phyloP scores from a whole-genome alignment of 345 rosid genomes.

The Clarkia xantiana region DNA sequence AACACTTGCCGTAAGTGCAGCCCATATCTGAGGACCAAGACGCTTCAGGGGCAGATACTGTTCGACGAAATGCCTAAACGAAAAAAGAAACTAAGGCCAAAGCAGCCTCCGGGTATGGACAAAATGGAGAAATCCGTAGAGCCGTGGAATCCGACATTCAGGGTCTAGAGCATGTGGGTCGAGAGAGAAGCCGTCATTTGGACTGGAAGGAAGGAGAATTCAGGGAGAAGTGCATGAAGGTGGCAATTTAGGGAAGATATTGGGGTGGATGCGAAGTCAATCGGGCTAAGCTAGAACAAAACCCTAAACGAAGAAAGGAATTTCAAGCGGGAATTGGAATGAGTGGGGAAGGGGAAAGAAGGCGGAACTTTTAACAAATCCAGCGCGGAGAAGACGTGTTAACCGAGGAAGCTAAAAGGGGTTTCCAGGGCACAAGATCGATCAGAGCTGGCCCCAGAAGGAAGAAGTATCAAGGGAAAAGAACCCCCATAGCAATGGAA shows the following conservation, averaged over 20 bases:
- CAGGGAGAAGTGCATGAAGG: background rate
- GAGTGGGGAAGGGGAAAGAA: background rate
- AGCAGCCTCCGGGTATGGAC: constrained; percentile 9
- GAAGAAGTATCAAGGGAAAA: background rate
- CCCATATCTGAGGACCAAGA: constrained; percentile 38
- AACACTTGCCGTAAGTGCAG: constrained; percentile 78
- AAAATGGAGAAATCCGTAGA: background rate
- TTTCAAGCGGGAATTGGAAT: background rate
- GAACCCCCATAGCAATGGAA: no score
- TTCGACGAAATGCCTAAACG: constrained; percentile 17
- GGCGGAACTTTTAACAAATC: background rate
- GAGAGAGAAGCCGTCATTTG: background rate
- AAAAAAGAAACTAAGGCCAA: constrained; percentile 13
- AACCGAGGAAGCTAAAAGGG: constrained; percentile 7
- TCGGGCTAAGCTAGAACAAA: background rate
- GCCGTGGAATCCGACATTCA: background rate
- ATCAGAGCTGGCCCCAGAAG: constrained; percentile 15
- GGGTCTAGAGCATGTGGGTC: no score
- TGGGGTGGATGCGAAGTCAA: background rate
- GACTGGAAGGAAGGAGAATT: background rate
- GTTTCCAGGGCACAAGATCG: constrained; percentile 15
- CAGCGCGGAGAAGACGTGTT: background rate
- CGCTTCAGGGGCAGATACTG: constrained; percentile 8
- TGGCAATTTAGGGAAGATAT: background rate
- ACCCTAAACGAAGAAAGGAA: constrained; percentile 2